Percentiles rank a stretch among this genome's conserved stretches.
phyloP scores from a whole-genome alignment of 2,329 filamentous ascomycete species.

The Botryotinia calthae region DNA sequence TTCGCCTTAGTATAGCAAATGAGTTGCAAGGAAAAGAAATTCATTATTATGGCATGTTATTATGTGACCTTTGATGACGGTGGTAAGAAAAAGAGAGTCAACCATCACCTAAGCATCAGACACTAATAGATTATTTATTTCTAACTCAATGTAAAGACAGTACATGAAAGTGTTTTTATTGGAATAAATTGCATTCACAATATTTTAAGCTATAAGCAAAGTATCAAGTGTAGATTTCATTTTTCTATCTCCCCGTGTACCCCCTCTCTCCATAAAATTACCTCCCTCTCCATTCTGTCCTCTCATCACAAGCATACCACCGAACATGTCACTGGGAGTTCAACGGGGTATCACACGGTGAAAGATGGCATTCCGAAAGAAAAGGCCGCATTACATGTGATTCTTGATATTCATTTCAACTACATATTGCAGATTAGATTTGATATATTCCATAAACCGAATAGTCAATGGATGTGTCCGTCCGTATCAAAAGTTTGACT shows the following conservation, averaged over 20 bases:
- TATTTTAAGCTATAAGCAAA: background rate
- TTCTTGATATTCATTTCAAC: background rate
- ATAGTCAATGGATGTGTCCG: too few relatives aligned
- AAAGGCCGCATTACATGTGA: background rate
- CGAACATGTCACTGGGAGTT: background rate
- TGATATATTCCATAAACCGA: background rate
- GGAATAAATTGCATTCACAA: too few relatives aligned
- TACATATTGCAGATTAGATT: background rate
- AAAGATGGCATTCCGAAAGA: background rate
- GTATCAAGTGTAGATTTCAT: background rate
- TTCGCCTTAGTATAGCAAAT: background rate
- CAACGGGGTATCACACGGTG: background rate
- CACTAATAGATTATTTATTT: too few relatives aligned
- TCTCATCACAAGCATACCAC: background rate
- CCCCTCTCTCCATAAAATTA: background rate
- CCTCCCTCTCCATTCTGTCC: too few relatives aligned
- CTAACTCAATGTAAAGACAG: background rate
- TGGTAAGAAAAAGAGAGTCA: too few relatives aligned
- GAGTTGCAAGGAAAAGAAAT: background rate
- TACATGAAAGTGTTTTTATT: background rate
- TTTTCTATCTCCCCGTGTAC: background rate
- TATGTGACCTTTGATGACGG: too few relatives aligned
- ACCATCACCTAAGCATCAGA: too few relatives aligned
- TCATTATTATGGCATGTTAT: fast-evolving
- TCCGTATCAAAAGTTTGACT: background rate